Percentiles rank a stretch among this genome's conserved stretches.
Conservation (phyloP, 2,329 filamentous ascomycete genomes). For the Curvularia lunata region DNA sequence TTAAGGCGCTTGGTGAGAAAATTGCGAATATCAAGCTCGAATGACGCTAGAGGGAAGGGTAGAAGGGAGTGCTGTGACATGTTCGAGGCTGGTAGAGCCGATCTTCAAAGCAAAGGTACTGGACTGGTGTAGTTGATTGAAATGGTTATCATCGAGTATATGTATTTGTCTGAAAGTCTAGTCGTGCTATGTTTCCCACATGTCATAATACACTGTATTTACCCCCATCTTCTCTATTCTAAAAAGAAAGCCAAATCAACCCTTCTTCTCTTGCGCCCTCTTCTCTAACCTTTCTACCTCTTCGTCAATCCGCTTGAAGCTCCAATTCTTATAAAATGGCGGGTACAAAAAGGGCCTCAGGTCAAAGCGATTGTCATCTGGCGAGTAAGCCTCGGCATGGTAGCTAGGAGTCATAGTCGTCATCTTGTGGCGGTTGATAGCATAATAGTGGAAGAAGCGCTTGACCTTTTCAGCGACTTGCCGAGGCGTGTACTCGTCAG, state of each 20-base stretch:
- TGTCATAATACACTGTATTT: not conserved
- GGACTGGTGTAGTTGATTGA: too few relatives aligned
- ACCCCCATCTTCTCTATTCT: too few relatives aligned
- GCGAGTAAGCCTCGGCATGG: conserved; percentile 57
- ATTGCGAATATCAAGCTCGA: too few relatives aligned
- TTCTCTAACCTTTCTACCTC: conserved; percentile 40
- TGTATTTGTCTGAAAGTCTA: too few relatives aligned
- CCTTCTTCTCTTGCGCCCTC: conserved; percentile 9
- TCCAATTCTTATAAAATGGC: conserved; percentile 41
- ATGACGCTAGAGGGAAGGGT: too few relatives aligned
- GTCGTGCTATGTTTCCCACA: not conserved
- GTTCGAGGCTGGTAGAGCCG: too few relatives aligned
- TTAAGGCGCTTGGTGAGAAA: too few relatives aligned
- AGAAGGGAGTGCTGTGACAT: too few relatives aligned
- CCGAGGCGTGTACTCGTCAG: conserved; percentile 47
- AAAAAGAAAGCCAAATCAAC: not conserved
- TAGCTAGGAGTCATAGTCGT: conserved; percentile 37
- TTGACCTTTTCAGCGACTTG: conserved; percentile 57
- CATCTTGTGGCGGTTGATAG: conserved; percentile 34
- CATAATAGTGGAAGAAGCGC: conserved; percentile 48
- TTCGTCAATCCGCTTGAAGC: conserved; percentile 50
- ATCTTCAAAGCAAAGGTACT: too few relatives aligned
- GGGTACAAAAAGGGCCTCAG: conserved; percentile 53
- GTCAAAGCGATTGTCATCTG: conserved; percentile 66
- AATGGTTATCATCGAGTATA: too few relatives aligned